A percentile compares a stretch with the other conserved stretches of the same genome.
Conservation (phyloP, 2,329 filamentous ascomycete genomes). For the Trichoderma aggressivum region DNA sequence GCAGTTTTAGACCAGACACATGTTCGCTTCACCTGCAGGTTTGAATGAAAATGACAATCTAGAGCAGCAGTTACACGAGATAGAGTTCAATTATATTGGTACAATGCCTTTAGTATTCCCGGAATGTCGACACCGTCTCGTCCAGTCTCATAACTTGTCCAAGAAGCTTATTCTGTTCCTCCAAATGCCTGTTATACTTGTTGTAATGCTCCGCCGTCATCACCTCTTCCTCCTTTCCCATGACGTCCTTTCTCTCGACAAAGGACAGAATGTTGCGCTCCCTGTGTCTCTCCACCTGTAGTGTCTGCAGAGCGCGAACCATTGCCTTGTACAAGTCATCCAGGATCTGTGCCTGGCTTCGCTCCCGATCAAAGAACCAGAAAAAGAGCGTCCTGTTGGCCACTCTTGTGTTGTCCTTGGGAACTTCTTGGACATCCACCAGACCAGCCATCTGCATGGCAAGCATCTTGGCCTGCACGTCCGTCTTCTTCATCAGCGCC, state of each 20-base stretch:
- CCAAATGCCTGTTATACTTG: conserved; percentile 55
- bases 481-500: conserved; percentile 78
- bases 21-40: not conserved
- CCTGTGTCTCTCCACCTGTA: conserved; percentile 70
- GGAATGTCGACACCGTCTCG: conserved; percentile 75
- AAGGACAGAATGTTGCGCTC: conserved; percentile 73
- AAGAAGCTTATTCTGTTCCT: conserved; percentile 69
- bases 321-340: conserved; percentile 88
- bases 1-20: not conserved
- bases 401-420: conserved; percentile 77
- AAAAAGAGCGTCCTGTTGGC: conserved; percentile 84
- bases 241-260: conserved; percentile 80
- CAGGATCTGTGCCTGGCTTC: conserved; percentile 66
- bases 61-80: not conserved
- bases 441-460: conserved; percentile 83
- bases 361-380: conserved; percentile 82
- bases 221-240: conserved; percentile 77
- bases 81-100: not conserved
- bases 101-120: conserved; percentile 61
- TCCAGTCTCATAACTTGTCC: conserved; percentile 79
- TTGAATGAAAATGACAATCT: not conserved
- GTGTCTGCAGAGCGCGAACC: conserved; percentile 76
- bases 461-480: conserved; percentile 80
- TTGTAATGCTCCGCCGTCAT: conserved; percentile 71
- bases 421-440: conserved; percentile 90